A percentile compares a stretch with the other conserved stretches of the same genome.
Evolutionary conservation across 129 eudicot species (phyloP).

Genomic region (Tanacetum coccineum): DNA sequence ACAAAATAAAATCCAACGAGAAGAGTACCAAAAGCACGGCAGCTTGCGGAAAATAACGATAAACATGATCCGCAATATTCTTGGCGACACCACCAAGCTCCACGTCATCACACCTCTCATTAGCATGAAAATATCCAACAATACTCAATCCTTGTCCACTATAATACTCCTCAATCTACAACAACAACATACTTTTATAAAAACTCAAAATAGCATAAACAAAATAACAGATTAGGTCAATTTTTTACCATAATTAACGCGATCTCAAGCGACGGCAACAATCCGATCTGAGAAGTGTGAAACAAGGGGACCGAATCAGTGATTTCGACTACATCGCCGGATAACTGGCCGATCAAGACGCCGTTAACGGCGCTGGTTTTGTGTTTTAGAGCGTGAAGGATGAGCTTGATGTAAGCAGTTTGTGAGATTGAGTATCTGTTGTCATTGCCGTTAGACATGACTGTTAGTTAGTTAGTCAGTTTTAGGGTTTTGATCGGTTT

Average conservation of each 20-base stretch:
- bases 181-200: neutral
- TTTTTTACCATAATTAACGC: slow-evolving; percentile 64
- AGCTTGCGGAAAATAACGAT: slow-evolving; percentile 72
- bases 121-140: slow-evolving; percentile 97
- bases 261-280: slow-evolving; percentile 88
- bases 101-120: slow-evolving; percentile 81
- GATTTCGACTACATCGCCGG: slow-evolving; percentile 55
- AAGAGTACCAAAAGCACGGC: slow-evolving; percentile 67
- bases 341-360: slow-evolving; percentile 71
- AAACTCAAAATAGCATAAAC: neutral
- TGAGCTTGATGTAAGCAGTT: slow-evolving; percentile 80
- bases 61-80: slow-evolving; percentile 85
- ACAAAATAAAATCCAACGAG: too few species aligned
- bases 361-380: slow-evolving; percentile 81
- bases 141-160: slow-evolving; percentile 70
- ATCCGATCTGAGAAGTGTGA: slow-evolving; percentile 82
- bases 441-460: slow-evolving; percentile 34
- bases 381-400: slow-evolving; percentile 82
- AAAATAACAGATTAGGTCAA: neutral
- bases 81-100: slow-evolving; percentile 77
- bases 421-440: slow-evolving; percentile 71
- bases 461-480: neutral
- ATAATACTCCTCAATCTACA: slow-evolving; percentile 87
- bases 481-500: slow-evolving; percentile 15
- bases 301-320: slow-evolving; percentile 86